Evolutionary conservation across 2,329 filamentous ascomycete genomes (phyloP).

Genomic region (Pseudocercospora eumusae): DNA sequence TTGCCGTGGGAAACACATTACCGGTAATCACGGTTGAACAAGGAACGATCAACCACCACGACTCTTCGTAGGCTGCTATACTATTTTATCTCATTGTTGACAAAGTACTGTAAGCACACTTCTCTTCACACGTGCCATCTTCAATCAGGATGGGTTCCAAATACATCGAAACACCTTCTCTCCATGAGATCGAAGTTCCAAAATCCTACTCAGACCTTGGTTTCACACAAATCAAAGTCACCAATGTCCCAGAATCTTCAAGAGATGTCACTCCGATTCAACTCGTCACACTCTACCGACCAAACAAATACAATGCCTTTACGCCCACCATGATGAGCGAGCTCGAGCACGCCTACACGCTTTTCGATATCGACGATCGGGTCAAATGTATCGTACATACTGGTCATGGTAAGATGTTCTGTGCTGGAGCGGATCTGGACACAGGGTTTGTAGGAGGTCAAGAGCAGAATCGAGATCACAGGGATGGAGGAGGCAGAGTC

Average conservation of each 20-base stretch:
- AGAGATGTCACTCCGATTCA: slow-evolving; percentile 62
- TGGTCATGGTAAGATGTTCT: slow-evolving; percentile 54
- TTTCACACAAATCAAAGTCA: slow-evolving; percentile 46
- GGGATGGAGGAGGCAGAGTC: slow-evolving; percentile 55
- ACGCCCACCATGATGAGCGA: slow-evolving; percentile 64
- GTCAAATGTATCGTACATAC: slow-evolving; percentile 59
- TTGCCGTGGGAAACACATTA: slow-evolving; percentile 17
- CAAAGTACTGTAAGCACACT: not conserved
- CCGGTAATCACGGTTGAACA: not conserved
- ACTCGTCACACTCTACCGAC: slow-evolving; percentile 65
- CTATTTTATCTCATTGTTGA: not conserved
- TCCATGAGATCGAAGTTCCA: slow-evolving; percentile 26
- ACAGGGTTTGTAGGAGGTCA: slow-evolving; percentile 51
- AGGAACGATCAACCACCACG: not conserved
- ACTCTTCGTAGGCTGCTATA: not conserved
- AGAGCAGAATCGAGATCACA: slow-evolving; percentile 51
- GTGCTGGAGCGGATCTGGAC: slow-evolving; percentile 60
- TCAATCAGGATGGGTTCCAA: slow-evolving; percentile 20
- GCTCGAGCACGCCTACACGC: slow-evolving; percentile 56
- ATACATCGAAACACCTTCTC: slow-evolving; percentile 27
- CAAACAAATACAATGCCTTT: slow-evolving; percentile 68
- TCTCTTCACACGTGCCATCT: not conserved
- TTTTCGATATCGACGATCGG: slow-evolving; percentile 57
- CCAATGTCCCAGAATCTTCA: slow-evolving; percentile 49
- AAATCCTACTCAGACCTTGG: slow-evolving; percentile 43